Evolutionary conservation across 306 rosid species (phyloP).

Genomic region (Sophora flavescens): DNA sequence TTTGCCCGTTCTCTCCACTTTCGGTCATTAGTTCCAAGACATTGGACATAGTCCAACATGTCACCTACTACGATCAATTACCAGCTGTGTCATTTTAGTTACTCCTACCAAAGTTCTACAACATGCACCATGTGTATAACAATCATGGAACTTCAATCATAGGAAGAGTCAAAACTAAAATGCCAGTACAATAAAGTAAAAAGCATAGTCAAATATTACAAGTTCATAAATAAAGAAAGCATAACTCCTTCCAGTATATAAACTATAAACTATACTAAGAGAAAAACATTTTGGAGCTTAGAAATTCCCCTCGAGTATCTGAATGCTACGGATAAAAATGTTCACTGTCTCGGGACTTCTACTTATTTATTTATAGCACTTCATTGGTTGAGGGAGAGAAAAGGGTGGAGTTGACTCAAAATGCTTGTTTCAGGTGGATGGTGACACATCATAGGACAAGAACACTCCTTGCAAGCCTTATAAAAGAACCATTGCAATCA

Average conservation of each 20-base stretch:
- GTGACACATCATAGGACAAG: conserved; percentile 31
- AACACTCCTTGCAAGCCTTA: conserved; percentile 44
- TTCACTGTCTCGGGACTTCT: conserved; percentile 40
- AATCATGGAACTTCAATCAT: conserved; percentile 32
- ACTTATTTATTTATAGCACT: conserved; percentile 34
- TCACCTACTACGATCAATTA: background rate
- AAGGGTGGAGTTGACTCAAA: conserved; percentile 14
- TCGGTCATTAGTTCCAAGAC: background rate
- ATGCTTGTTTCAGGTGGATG: conserved; percentile 30
- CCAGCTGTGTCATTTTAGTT: background rate
- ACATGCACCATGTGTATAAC: conserved; percentile 39
- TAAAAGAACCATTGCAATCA: conserved; percentile 51
- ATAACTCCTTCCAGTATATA: conserved; percentile 48
- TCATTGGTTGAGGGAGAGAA: conserved; percentile 9
- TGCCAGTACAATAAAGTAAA: conserved; percentile 40
- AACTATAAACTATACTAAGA: background rate
- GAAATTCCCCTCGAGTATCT: conserved; percentile 43
- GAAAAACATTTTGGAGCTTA: conserved; percentile 45
- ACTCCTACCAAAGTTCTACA: background rate
- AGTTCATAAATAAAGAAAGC: conserved; percentile 41
- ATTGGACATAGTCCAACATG: background rate
- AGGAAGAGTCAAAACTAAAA: conserved; percentile 35
- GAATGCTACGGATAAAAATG: conserved; percentile 21
- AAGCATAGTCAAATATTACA: conserved; percentile 41
- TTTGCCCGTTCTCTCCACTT: conserved; percentile 29